Percentiles rank a stretch among this genome's conserved stretches.
Evolutionary conservation across 1,284 basidiomycete genomes (phyloP).

Genomic region (Phlebopus sp.): DNA sequence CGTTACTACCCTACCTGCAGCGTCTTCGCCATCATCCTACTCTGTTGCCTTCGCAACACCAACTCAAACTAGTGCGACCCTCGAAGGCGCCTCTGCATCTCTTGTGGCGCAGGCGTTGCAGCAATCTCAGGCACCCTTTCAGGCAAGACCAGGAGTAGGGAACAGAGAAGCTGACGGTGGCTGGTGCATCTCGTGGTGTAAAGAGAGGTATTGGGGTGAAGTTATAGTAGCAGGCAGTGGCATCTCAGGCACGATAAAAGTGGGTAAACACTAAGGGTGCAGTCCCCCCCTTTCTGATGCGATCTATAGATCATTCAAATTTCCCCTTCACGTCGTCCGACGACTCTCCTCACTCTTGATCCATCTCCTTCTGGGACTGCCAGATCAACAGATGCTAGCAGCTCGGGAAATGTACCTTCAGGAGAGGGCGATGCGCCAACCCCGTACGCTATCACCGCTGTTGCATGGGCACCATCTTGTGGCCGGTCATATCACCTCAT

Average conservation of each 20-base stretch:
- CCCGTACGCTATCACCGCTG: slow-evolving; percentile 66
- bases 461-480: slow-evolving; percentile 90
- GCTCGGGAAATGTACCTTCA: slow-evolving; percentile 22
- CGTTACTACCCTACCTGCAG: slow-evolving; percentile 54
- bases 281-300: slow-evolving; percentile 1
- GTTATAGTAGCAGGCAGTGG: slow-evolving; percentile 77
- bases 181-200: slow-evolving; percentile 92
- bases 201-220: slow-evolving; percentile 91
- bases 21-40: slow-evolving; percentile 43
- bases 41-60: slow-evolving; percentile 62
- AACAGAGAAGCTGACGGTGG: slow-evolving; percentile 83
- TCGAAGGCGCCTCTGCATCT: slow-evolving; percentile 56
- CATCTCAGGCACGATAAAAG: slow-evolving; percentile 71
- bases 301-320: slow-evolving; percentile 54
- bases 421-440: slow-evolving; percentile 36
- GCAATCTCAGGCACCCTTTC: slow-evolving; percentile 48
- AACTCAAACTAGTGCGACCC: slow-evolving; percentile 55
- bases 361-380: slow-evolving; percentile 33
- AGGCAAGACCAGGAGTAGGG: slow-evolving; percentile 50
- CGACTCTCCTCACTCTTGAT: slow-evolving; percentile 41
- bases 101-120: slow-evolving; percentile 61
- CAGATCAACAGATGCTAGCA: slow-evolving; percentile 14
- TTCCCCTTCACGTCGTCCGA: slow-evolving; percentile 51
- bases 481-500: slow-evolving; percentile 90
- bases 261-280: slow-evolving; percentile 27